Percentiles rank a stretch among this genome's conserved stretches.
phyloP scores from a whole-genome alignment of 768 basidiomycete genomes.

The Suillus plorans region DNA sequence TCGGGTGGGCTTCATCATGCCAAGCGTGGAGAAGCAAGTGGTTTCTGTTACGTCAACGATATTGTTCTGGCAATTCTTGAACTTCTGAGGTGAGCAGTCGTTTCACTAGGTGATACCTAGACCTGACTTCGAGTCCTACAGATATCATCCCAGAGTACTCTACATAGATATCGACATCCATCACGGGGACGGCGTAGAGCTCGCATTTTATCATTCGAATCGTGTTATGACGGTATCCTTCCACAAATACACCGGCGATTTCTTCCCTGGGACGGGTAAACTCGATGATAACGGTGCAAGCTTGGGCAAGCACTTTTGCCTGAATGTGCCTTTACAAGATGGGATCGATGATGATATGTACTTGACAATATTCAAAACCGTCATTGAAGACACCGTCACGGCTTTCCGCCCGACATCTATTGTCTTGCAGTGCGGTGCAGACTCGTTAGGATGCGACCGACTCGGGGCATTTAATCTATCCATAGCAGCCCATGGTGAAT shows the following conservation, averaged over 20 bases:
- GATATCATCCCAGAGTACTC: constrained; percentile 89
- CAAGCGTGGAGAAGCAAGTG: constrained; percentile 96
- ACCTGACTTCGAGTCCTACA: constrained; percentile 27
- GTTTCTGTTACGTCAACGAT: constrained; percentile 98
- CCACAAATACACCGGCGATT: constrained; percentile 98
- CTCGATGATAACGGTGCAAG: constrained; percentile 88
- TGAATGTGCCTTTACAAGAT: constrained; percentile 94
- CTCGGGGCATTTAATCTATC: constrained; percentile 97
- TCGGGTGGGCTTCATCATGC: constrained; percentile 98
- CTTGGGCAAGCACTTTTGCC: constrained; percentile 90
- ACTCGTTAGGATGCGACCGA: constrained; percentile 92
- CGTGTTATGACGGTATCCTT: constrained; percentile 99
- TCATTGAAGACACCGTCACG: constrained; percentile 91
- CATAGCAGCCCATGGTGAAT: constrained; percentile 97
- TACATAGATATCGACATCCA: constrained; percentile 99
- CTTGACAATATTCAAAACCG: constrained; percentile 90
- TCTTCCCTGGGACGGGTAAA: constrained; percentile 97
- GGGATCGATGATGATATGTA: constrained; percentile 99
- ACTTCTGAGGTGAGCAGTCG: constrained; percentile 64
- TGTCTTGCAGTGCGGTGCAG: constrained; percentile 96
- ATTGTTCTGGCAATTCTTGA: constrained; percentile 94
- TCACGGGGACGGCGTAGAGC: constrained; percentile 97
- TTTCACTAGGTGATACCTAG: neutral
- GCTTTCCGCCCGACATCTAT: constrained; percentile 88
- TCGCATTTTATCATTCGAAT: constrained; percentile 96